Percentiles rank a stretch among this genome's conserved stretches.
These are phyloP conservation scores for Boletus reticuloceps DNA, from an alignment of 768 basidiomycete genomes.

Conservation along the genomic window DNA sequence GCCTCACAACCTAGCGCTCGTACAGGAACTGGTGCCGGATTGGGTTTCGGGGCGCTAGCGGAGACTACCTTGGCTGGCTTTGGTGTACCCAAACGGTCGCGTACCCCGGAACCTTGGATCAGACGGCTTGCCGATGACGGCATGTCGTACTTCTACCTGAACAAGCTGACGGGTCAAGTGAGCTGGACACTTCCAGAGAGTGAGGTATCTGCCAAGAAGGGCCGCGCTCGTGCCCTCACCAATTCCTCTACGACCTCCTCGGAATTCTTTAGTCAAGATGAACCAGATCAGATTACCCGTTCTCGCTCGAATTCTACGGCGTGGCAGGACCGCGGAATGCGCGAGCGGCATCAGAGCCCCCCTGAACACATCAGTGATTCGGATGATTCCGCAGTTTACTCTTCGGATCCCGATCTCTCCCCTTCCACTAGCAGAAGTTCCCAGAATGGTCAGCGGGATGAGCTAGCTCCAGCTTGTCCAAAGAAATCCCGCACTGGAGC, in stretches of 20 bases:
- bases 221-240: slow-evolving; percentile 34
- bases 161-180: slow-evolving; percentile 63
- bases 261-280: slow-evolving; percentile 21
- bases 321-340: slow-evolving; percentile 25
- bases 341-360: slow-evolving; percentile 30
- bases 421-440: slow-evolving; percentile 32
- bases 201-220: slow-evolving; percentile 24
- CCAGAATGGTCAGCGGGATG: slow-evolving; percentile 26
- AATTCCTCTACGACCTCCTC: slow-evolving; percentile 35
- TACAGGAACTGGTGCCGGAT: slow-evolving; percentile 50
- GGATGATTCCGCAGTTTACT: slow-evolving; percentile 65
- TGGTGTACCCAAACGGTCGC: slow-evolving; percentile 54
- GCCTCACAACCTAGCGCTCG: slow-evolving; percentile 54
- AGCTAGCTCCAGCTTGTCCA: slow-evolving; percentile 12
- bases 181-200: slow-evolving; percentile 68
- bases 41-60: slow-evolving; percentile 41
- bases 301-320: slow-evolving; percentile 36
- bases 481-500: slow-evolving; percentile 34
- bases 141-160: slow-evolving; percentile 74
- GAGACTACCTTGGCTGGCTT: slow-evolving; percentile 50
- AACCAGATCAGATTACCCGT: slow-evolving; percentile 21
- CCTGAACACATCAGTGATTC: slow-evolving; percentile 62
- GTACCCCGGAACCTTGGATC: slow-evolving; percentile 81
- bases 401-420: slow-evolving; percentile 32
- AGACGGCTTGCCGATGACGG: slow-evolving; percentile 81